phyloP scores from a whole-genome alignment of 139 green algal genomes.

The Dunaliella primolecta region DNA sequence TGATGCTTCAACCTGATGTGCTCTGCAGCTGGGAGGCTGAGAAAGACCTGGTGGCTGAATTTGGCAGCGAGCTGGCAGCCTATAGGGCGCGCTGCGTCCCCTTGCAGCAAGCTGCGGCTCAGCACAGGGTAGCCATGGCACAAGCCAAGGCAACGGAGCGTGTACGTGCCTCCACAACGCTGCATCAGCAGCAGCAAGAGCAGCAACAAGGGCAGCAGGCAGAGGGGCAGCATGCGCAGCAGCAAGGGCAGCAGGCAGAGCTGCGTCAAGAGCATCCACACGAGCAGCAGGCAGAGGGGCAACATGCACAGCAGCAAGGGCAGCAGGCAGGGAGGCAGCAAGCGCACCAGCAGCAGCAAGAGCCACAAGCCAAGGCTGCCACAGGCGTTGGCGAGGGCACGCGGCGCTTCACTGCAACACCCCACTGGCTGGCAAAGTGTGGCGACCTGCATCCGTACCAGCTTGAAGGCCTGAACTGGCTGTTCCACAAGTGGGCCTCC shows the following conservation, averaged over 20 bases:
- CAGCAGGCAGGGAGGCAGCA: not conserved
- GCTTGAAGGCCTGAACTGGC: slow-evolving; percentile 81
- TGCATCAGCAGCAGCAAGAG: not conserved
- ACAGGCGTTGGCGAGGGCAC: slow-evolving; percentile 11
- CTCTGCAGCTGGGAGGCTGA: slow-evolving; percentile 1
- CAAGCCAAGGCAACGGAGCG: too few relatives aligned
- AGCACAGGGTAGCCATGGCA: too few relatives aligned
- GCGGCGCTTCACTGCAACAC: slow-evolving; percentile 42
- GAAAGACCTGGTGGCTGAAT: not conserved
- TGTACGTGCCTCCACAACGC: too few relatives aligned
- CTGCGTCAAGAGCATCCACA: slow-evolving; percentile 11
- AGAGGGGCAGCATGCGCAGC: not conserved
- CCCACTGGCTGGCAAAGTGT: slow-evolving; percentile 43
- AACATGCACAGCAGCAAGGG: slow-evolving; percentile 23
- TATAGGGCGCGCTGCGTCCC: not conserved
- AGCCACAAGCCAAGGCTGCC: not conserved
- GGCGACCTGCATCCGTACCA: slow-evolving; percentile 70
- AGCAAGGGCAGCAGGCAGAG: not conserved
- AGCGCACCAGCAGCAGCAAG: slow-evolving; percentile 13
- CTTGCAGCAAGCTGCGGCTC: not conserved
- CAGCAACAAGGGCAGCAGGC: not conserved
- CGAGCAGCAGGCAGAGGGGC: not conserved
- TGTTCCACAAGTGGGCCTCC: slow-evolving; percentile 52
- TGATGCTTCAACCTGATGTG: too few relatives aligned
- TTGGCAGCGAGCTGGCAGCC: not conserved